phyloP scores from a whole-genome alignment of 176 grass and related monocot genomes.

The Carex littledalei region DNA sequence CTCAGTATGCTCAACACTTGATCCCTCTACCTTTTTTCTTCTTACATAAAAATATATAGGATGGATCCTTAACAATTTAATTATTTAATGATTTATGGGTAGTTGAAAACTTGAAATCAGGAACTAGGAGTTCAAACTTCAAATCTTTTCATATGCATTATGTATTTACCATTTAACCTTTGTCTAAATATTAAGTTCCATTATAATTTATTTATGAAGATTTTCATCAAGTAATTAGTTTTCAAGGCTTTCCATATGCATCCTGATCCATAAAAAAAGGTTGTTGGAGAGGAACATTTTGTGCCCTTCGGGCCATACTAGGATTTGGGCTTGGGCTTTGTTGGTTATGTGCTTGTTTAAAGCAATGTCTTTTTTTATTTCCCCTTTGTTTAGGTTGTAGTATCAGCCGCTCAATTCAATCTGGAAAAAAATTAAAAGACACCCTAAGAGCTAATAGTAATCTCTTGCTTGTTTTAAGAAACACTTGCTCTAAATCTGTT shows the following conservation, averaged over 20 bases:
- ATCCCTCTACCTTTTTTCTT: neutral
- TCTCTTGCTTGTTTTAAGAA: neutral
- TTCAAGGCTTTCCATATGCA: neutral
- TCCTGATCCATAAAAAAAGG: too few relatives aligned
- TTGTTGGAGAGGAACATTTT: too few relatives aligned
- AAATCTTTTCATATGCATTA: too few relatives aligned
- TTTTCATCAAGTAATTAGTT: neutral
- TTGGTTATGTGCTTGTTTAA: too few relatives aligned
- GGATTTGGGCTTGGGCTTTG: too few relatives aligned
- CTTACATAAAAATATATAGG: neutral
- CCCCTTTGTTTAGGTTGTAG: neutral
- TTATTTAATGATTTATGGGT: neutral
- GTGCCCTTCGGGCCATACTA: too few relatives aligned
- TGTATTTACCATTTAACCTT: neutral
- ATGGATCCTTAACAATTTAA: neutral
- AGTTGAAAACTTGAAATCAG: too few relatives aligned
- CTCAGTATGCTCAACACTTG: conserved; percentile 43
- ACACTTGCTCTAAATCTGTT: neutral
- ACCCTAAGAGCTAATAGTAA: neutral
- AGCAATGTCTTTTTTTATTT: neutral
- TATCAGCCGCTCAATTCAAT: neutral
- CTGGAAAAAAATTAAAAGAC: neutral
- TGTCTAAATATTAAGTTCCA: neutral
- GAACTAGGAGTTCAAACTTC: too few relatives aligned
- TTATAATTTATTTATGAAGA: neutral